Conservation (phyloP, 1,284 basidiomycete genomes). For the Papiliotrema fonsecae region DNA sequence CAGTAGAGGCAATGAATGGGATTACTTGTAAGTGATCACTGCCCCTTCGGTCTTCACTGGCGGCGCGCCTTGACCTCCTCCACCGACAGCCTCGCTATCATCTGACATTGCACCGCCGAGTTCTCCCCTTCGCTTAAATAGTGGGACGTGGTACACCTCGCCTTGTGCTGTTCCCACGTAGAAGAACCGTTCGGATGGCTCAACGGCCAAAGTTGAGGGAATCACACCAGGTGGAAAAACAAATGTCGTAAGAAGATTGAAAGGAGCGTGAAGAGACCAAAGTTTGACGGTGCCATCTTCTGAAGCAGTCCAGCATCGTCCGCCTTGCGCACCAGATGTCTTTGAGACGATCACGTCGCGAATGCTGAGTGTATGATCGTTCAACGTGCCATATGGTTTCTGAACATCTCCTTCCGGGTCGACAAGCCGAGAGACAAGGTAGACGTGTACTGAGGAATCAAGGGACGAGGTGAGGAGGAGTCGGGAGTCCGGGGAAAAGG, state of each 20-base stretch:
- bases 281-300: conserved; percentile 92
- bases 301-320: conserved; percentile 63
- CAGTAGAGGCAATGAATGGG: background rate
- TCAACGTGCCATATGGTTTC: conserved; percentile 70
- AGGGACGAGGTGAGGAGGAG: conserved; percentile 80
- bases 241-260: conserved; percentile 75
- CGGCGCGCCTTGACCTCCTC: conserved; percentile 61
- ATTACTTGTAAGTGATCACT: conserved; percentile 25
- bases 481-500: conserved; percentile 75
- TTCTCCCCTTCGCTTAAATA: conserved; percentile 61
- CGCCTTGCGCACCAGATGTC: conserved; percentile 24
- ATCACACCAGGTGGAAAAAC: conserved; percentile 62
- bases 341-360: conserved; percentile 74
- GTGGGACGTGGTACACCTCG: conserved; percentile 70
- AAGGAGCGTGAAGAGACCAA: conserved; percentile 72
- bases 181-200: conserved; percentile 77
- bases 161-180: conserved; percentile 73
- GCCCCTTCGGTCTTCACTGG: conserved; percentile 57
- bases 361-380: conserved; percentile 87
- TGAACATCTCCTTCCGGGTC: conserved; percentile 24
- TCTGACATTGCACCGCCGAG: conserved; percentile 46
- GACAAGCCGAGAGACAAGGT: conserved; percentile 62
- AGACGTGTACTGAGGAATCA: conserved; percentile 82
- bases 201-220: conserved; percentile 62
- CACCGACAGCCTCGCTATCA: conserved; percentile 64